phyloP scores from a whole-genome alignment of 2,329 filamentous ascomycete genomes.

The Scedosporium minutisporum region DNA sequence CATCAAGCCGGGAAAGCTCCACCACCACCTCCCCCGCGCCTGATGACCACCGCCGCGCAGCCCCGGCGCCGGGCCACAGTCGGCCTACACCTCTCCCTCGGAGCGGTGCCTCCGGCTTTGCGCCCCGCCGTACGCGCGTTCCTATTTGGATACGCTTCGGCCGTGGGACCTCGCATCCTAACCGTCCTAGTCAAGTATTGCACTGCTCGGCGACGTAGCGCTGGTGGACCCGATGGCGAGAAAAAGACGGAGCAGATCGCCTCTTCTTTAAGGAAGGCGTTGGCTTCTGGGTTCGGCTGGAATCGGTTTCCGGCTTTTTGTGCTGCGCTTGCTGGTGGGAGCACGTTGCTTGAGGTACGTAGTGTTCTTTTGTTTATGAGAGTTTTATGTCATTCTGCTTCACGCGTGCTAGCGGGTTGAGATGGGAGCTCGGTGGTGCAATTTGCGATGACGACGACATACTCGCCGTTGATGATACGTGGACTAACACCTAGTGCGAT shows the following conservation, averaged over 20 bases:
- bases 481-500: not conserved
- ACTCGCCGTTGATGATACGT: not conserved
- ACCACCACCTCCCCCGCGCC: not conserved
- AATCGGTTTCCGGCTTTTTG: conserved; percentile 55
- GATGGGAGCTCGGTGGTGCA: not conserved
- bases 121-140: conserved; percentile 51
- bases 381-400: not conserved
- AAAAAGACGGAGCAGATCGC: not conserved
- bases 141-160: conserved; percentile 49
- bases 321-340: conserved; percentile 48
- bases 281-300: conserved; percentile 41
- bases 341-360: conserved; percentile 50
- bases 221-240: conserved; percentile 10
- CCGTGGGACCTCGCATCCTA: conserved; percentile 46
- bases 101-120: conserved; percentile 36
- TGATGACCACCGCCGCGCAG: not conserved
- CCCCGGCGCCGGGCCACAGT: not conserved
- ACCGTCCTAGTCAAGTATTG: conserved; percentile 43
- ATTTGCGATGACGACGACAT: not conserved
- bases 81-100: conserved; percentile 9
- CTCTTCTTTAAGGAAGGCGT: conserved; percentile 20
- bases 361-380: not conserved
- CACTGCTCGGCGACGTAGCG: conserved; percentile 12
- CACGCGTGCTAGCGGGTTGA: not conserved
- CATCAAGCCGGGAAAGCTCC: too few relatives aligned